Percentiles rank a stretch among this genome's conserved stretches.
Evolutionary conservation across 257 asterid genomes (phyloP).

Genomic region (Dorcoceras hygrometricum): DNA sequence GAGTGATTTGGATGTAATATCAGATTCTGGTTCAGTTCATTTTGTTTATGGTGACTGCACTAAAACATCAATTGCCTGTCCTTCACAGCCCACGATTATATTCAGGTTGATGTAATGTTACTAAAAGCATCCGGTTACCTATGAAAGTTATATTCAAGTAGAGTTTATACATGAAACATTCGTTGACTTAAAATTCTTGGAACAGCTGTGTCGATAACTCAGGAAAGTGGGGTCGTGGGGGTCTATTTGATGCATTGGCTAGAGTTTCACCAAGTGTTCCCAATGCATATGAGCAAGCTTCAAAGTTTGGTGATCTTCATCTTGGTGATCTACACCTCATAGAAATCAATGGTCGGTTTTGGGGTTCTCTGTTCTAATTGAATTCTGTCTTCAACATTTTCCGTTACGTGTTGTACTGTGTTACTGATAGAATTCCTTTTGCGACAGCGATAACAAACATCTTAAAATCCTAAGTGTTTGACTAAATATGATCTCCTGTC

Average conservation of each 20-base stretch:
- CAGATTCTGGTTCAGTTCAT: conserved; percentile 65
- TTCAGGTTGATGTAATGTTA: conserved; percentile 49
- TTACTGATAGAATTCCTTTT: not conserved
- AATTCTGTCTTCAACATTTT: conserved; percentile 3
- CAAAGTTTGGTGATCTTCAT: conserved; percentile 87
- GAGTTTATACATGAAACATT: conserved; percentile 7
- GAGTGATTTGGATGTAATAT: conserved; percentile 43
- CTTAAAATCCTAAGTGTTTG: not conserved
- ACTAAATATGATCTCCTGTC: not conserved
- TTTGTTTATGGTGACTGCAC: conserved; percentile 98
- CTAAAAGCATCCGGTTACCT: conserved; percentile 1
- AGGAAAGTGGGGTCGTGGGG: conserved; percentile 97
- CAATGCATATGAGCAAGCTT: conserved; percentile 66
- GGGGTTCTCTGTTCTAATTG: conserved; percentile 3
- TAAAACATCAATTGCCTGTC: conserved; percentile 51
- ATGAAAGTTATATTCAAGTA: not conserved
- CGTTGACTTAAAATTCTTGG: conserved; percentile 29
- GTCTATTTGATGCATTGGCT: conserved; percentile 79
- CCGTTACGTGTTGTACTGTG: not conserved
- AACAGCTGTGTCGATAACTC: conserved; percentile 91
- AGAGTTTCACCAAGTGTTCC: conserved; percentile 64
- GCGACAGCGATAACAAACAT: no score
- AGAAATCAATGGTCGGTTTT: conserved; percentile 57
- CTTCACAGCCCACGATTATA: conserved; percentile 65
- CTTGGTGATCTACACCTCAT: conserved; percentile 83